Evolutionary conservation across 2,329 filamentous ascomycete species (phyloP).

Genomic region (Chaetomium sp.): DNA sequence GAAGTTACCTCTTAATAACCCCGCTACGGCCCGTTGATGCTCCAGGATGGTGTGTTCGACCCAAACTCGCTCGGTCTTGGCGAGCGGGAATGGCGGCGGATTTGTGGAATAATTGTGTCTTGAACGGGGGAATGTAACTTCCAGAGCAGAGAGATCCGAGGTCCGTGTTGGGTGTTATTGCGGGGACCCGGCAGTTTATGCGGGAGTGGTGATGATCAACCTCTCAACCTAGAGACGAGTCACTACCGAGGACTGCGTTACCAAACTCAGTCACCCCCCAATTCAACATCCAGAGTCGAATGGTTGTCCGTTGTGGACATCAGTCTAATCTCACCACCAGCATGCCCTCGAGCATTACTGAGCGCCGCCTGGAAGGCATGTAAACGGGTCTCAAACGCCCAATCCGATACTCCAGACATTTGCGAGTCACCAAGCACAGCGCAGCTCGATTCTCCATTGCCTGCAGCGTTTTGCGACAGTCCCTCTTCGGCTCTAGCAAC

Average conservation of each 20-base stretch:
- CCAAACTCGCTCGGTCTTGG: constrained; percentile 7
- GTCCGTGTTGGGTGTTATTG: background rate
- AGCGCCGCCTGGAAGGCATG: constrained; percentile 28
- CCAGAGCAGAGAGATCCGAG: background rate
- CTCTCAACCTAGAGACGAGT: background rate
- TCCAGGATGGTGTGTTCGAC: background rate
- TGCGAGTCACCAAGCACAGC: constrained; percentile 27
- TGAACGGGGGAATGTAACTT: constrained; percentile 5
- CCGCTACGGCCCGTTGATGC: background rate
- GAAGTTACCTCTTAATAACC: constrained; percentile 7
- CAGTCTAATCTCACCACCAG: constrained; percentile 27
- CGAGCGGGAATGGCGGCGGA: constrained; percentile 1
- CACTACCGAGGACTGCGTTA: background rate
- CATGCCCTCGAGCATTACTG: constrained; percentile 21
- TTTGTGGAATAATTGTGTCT: constrained; percentile 18
- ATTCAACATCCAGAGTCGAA: constrained; percentile 30
- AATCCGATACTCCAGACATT: constrained; percentile 26
- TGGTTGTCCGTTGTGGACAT: constrained; percentile 37
- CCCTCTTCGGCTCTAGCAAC: background rate
- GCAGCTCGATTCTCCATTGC: constrained; percentile 16
- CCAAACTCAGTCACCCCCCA: constrained; percentile 12
- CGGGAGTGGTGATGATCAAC: background rate
- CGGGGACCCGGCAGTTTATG: constrained; percentile 12
- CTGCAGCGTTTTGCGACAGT: background rate
- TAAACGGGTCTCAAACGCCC: constrained; percentile 25